A percentile compares a stretch with the other conserved stretches of the same genome.
phyloP scores from a whole-genome alignment of 179 eudicot genomes.

The Beta lomatogona region DNA sequence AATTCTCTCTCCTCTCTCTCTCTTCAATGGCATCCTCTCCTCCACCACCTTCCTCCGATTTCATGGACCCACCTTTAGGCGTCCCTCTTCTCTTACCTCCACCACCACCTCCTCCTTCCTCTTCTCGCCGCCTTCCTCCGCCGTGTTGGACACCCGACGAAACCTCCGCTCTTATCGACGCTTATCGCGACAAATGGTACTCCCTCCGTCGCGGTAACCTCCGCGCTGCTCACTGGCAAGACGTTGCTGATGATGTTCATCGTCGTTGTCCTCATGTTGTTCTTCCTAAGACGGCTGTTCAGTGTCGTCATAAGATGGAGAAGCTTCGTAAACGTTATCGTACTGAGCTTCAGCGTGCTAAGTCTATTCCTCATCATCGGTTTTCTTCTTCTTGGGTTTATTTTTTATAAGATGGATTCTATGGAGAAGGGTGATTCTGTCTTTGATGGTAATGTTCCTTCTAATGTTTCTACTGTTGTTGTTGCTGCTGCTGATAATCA shows the following conservation, averaged over 20 bases:
- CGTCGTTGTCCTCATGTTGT: conserved; percentile 40
- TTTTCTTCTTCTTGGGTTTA: conserved; percentile 69
- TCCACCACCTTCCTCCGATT: neutral
- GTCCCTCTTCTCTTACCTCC: conserved; percentile 6
- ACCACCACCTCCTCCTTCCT: conserved; percentile 27
- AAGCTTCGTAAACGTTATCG: conserved; percentile 90
- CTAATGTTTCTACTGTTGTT: neutral
- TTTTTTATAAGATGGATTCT: conserved; percentile 62
- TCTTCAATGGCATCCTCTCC: too few relatives aligned
- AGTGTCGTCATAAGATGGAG: conserved; percentile 98
- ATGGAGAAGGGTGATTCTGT: conserved; percentile 58
- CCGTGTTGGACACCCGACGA: conserved; percentile 99
- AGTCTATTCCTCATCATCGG: conserved; percentile 46
- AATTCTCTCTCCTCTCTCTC: too few relatives aligned
- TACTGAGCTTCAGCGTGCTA: conserved; percentile 60
- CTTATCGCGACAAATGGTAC: conserved; percentile 85
- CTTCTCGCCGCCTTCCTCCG: conserved; percentile 78
- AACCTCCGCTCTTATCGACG: conserved; percentile 69
- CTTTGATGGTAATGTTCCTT: too few relatives aligned
- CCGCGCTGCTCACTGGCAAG: conserved; percentile 84
- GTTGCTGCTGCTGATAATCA: conserved; percentile 3
- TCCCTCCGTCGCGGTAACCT: conserved; percentile 83
- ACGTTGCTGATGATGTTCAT: conserved; percentile 70
- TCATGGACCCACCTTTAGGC: neutral
- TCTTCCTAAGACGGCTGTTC: conserved; percentile 73